Evolutionary conservation across 768 basidiomycete genomes (phyloP).

Genomic region (Lanmaoa pseudosensibilis): DNA sequence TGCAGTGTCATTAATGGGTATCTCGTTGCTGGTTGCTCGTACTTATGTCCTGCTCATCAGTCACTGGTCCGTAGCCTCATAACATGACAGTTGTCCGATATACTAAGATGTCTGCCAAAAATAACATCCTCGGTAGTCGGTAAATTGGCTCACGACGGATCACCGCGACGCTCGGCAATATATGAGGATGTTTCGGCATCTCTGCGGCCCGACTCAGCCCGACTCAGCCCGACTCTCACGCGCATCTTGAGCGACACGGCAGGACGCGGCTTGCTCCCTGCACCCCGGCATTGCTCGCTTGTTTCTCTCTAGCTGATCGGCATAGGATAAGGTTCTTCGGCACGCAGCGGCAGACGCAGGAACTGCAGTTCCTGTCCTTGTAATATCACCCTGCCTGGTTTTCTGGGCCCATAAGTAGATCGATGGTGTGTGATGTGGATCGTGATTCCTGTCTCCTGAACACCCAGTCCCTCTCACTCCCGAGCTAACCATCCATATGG

Average conservation of each 20-base stretch:
- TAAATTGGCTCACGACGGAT: background rate
- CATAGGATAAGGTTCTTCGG: slow-evolving; percentile 18
- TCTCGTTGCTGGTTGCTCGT: background rate
- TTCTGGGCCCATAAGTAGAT: slow-evolving; percentile 17
- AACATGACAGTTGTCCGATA: background rate
- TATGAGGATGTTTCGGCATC: background rate
- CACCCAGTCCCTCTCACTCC: background rate
- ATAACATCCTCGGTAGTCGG: background rate
- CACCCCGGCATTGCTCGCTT: background rate
- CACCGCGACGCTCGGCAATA: background rate
- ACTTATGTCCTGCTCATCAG: background rate
- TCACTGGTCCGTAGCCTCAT: background rate
- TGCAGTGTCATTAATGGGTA: background rate
- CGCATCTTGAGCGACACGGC: background rate
- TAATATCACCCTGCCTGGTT: slow-evolving; percentile 2
- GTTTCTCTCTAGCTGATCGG: background rate
- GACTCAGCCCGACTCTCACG: background rate
- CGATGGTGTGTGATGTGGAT: slow-evolving; percentile 1
- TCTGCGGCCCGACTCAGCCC: background rate
- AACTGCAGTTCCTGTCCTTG: slow-evolving; percentile 3
- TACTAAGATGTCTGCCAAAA: background rate
- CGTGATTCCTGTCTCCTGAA: background rate
- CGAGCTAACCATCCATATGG: slow-evolving; percentile 1
- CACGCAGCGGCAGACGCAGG: slow-evolving; percentile 6
- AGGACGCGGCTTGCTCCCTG: slow-evolving; percentile 1